Conservation (phyloP, 169 alveolate genomes). For the Cryptosporidium muris region DNA sequence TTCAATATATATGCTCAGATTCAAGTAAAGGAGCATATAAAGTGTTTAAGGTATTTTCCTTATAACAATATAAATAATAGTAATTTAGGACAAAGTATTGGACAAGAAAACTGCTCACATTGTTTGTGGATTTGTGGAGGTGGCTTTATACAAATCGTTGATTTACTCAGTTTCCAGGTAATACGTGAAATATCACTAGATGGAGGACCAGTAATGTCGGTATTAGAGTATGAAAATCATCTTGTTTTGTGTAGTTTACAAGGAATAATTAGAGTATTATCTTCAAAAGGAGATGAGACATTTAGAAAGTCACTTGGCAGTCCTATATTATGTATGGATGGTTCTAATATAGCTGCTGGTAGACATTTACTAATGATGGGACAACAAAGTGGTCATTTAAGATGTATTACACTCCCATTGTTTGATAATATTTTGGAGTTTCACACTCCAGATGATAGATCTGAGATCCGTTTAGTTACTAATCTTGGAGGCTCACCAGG, state of each 20-base stretch:
- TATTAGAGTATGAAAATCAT: constrained; percentile 61
- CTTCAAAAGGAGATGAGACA: constrained; percentile 64
- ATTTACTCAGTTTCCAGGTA: constrained; percentile 54
- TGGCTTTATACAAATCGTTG: constrained; percentile 60
- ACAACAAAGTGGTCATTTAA: constrained; percentile 61
- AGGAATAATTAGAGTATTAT: constrained; percentile 59
- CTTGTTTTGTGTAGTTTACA: constrained; percentile 68
- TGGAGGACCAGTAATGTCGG: constrained; percentile 71
- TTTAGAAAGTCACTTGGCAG: constrained; percentile 64
- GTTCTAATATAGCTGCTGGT: constrained; percentile 56
- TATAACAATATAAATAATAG: constrained; percentile 10
- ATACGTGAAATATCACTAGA: constrained; percentile 49
- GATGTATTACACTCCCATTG: constrained; percentile 60
- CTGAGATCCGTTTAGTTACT: constrained; percentile 58
- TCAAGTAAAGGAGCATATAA: constrained; percentile 63
- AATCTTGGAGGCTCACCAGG: constrained; percentile 71
- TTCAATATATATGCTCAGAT: constrained; percentile 54
- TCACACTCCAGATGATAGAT: constrained; percentile 66
- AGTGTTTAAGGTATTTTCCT: constrained; percentile 59
- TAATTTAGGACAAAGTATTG: constrained; percentile 17
- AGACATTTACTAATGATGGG: constrained; percentile 69
- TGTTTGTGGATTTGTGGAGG: constrained; percentile 65
- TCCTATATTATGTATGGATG: constrained; percentile 71
- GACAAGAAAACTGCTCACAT: constrained; percentile 56
- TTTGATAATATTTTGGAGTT: constrained; percentile 63